Conservation (phyloP, 805 yeast species). For the Soucietia sequanensis region DNA sequence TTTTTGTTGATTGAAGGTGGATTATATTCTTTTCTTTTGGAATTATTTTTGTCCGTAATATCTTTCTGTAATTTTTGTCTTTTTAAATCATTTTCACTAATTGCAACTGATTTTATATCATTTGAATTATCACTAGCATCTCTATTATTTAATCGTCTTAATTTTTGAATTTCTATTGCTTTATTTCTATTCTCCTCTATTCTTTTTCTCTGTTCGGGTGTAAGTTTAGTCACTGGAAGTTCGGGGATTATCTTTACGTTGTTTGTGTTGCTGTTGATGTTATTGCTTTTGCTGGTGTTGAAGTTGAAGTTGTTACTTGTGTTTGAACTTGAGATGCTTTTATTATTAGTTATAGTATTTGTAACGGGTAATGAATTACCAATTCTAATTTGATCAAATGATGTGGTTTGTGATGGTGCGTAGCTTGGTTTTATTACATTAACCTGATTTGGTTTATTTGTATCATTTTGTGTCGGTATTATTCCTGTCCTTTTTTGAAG, state of each 20-base stretch:
- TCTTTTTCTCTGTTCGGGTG: conserved; percentile 48
- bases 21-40: conserved; percentile 14
- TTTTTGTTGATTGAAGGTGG: conserved; percentile 47
- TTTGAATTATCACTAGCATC: conserved; percentile 27
- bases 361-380: conserved; percentile 2
- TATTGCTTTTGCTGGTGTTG: too few species aligned
- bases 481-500: conserved; percentile 38
- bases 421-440: conserved; percentile 1
- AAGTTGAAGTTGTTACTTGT: too few species aligned
- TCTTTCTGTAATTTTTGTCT: conserved; percentile 17
- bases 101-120: neutral
- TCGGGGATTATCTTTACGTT: conserved; percentile 9
- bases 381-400: neutral
- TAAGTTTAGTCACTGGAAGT: conserved; percentile 30
- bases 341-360: neutral
- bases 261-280: too few species aligned
- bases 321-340: too few species aligned
- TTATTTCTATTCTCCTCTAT: conserved; percentile 53
- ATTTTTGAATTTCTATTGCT: conserved; percentile 48
- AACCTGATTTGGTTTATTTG: neutral
- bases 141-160: conserved; percentile 31
- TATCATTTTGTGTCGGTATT: conserved; percentile 1
- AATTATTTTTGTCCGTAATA: conserved; percentile 44
- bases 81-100: neutral
- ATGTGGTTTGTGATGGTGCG: conserved; percentile 4